Evolutionary conservation across 495 filamentous ascomycete genomes (phyloP).

Genomic region (Penicillium steckii): DNA sequence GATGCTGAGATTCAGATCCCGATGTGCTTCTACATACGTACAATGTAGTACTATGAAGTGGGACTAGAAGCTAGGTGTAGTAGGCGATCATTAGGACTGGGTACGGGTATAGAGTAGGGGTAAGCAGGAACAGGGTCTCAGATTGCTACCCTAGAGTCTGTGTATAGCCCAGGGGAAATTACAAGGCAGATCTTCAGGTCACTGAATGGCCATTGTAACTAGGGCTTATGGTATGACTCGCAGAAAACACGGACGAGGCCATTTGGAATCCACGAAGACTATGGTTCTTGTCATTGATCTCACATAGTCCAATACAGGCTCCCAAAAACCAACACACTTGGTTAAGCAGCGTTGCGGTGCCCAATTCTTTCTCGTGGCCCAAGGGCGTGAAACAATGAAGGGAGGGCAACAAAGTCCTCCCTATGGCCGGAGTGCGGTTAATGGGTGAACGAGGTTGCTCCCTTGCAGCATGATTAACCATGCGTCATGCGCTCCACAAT

Average conservation of each 20-base stretch:
- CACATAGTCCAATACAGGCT: constrained; percentile 1
- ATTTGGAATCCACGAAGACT: background rate
- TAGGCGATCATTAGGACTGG: too few relatives aligned
- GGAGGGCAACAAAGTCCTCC: constrained; percentile 8
- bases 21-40: too few relatives aligned
- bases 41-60: too few relatives aligned
- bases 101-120: background rate
- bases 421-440: constrained; percentile 3
- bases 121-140: constrained; percentile 1
- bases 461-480: constrained; percentile 19
- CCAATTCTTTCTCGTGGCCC: constrained; percentile 17
- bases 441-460: constrained; percentile 5
- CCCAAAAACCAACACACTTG: background rate
- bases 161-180: background rate
- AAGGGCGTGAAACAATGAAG: constrained; percentile 24
- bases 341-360: constrained; percentile 9
- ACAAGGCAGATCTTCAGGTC: background rate
- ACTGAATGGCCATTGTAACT: background rate
- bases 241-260: background rate
- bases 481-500: constrained; percentile 12
- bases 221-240: background rate
- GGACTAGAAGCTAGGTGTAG: too few relatives aligned
- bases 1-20: too few relatives aligned
- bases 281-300: constrained; percentile 1
- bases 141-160: constrained; percentile 10